Base-by-base conservation (phyloP, 2,329 filamentous ascomycete genomes). In the Cordyceps javanica region DNA sequence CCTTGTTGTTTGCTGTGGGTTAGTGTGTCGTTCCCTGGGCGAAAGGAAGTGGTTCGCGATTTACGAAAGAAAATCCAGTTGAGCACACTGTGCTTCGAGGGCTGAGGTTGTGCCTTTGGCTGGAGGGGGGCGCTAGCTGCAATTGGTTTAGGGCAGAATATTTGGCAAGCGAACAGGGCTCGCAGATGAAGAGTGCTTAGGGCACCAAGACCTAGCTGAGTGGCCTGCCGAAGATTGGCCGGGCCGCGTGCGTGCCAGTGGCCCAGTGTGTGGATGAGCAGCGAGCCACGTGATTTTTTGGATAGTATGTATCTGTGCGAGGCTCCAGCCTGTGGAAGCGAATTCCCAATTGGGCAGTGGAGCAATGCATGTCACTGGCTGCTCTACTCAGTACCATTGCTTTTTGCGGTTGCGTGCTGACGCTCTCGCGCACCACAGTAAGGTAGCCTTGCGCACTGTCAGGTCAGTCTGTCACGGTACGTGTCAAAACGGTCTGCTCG, bases 11-110 rank as follows among this genome's bases (percentile, higher is more conserved):
- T 72, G 70, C 68, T 73, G 70, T 68, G 68, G 71, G 71, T 74
- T 74, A 73, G 72, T 74, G 67, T 57, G 55, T 57, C 54, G 54
- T 69, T 69, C 68, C 70, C 70, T 68, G 63, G 67, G 63, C 64
- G 61, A 64, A 68, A 63, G 65, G 66, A 70, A 69, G 66, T 70
- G 65, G 41, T 70, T 74, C 72, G 72, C 72, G 71, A 73, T 44
- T 66, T 64, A 62, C 62, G 66, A 69, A 67, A 73, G 52, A 74
- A 74, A 74, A 72, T 72, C 69, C 69, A 70, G 68, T 69, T 63
- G 68, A 67, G 44, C 54, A 48, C 51, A 56, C 42, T 56, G 44
- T 67, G 51, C 49, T 69, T 62, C n/a, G 68, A 68, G 66, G 66
- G 67, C 66, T 72, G 30, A 38, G 54, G 70, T 73, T 74, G 72